Base-by-base conservation (phyloP, 768 basidiomycete species). In the Austroboletus eburneus region DNA sequence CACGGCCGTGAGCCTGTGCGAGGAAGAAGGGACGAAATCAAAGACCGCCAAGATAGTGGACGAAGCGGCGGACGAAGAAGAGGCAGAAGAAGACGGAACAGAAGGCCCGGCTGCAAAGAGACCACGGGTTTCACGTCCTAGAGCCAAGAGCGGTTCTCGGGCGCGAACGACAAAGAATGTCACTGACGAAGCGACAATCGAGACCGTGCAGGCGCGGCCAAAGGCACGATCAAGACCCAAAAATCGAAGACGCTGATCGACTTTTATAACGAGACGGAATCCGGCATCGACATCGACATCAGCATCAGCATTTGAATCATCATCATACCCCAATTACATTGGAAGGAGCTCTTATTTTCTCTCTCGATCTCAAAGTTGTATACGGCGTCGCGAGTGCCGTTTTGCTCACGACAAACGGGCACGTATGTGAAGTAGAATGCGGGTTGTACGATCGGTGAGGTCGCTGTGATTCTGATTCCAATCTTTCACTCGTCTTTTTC, bases 1-100 rank as follows among this genome's bases (percentile, higher is more conserved):
- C 44, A 65, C 66, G 5, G 66, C 66, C 12, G 64, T 65, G 12
- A 66, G 64, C 43, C 27, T 66, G 35, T 65, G 53, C 27, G 64
- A 54, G 4, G 65, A 63, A 40, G 63, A 56, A 14, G 59, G 39
- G 9, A 42, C 50, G 23, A 65, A 56, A 27, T 39, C 48, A 46
- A 63, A 66, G 48, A 35, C 17, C 33, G 29, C 38, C 48, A 50
- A 55, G 41, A 10, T 30, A 3, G 49, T 42, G 9, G 60, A 50
- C 18, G 53, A 52, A 20, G 43, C 42, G 6, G 53, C 25, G 5
- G 45, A 43, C 9, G 59, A 47, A 1, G 53, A 46, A 14, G 59
- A 43, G 41, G 58, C 16, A 5, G 54, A 49, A 18, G 59, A 49
- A 16, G 55, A 54, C 30, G 48, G 41, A 1, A 20, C 38, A 1